Conservation (phyloP, 768 basidiomycete genomes). For the Lyophyllum atratum region DNA sequence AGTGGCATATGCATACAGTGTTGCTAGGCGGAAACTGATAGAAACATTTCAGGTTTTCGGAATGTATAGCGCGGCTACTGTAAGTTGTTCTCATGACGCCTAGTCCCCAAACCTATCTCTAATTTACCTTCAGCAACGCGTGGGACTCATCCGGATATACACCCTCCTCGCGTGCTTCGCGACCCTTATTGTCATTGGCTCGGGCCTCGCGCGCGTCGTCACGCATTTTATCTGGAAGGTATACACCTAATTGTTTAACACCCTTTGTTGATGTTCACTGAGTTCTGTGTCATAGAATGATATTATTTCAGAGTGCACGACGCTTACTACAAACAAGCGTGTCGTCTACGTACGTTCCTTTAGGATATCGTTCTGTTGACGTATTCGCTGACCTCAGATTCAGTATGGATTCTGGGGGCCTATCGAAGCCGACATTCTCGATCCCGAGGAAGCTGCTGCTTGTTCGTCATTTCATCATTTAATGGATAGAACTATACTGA, state of each 20-base stretch:
- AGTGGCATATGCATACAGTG: not conserved
- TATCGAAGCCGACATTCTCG: conserved; percentile 29
- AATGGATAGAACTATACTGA: conserved; percentile 1
- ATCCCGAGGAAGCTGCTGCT: conserved; percentile 37
- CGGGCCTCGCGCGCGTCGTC: conserved; percentile 56
- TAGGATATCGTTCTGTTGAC: not conserved
- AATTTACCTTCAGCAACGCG: conserved; percentile 49
- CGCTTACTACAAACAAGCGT: conserved; percentile 33
- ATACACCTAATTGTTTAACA: not conserved
- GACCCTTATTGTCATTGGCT: conserved; percentile 49
- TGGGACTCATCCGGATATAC: conserved; percentile 54
- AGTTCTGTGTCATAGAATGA: conserved; percentile 40
- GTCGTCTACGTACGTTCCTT: conserved; percentile 38
- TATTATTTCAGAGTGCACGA: conserved; percentile 57
- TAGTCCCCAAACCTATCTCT: not conserved
- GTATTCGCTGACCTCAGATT: not conserved
- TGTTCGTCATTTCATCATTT: conserved; percentile 40
- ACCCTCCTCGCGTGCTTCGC: conserved; percentile 50
- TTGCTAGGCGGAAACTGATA: not conserved
- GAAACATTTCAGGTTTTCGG: conserved; percentile 44
- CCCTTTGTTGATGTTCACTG: not conserved
- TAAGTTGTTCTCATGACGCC: conserved; percentile 32
- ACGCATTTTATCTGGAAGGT: conserved; percentile 74
- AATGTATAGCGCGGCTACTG: conserved; percentile 47
- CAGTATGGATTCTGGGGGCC: conserved; percentile 62